Percentiles rank a stretch among this genome's conserved stretches.
Conservation (phyloP, 2,329 filamentous ascomycete species). For the Alternaria triticimaculans region DNA sequence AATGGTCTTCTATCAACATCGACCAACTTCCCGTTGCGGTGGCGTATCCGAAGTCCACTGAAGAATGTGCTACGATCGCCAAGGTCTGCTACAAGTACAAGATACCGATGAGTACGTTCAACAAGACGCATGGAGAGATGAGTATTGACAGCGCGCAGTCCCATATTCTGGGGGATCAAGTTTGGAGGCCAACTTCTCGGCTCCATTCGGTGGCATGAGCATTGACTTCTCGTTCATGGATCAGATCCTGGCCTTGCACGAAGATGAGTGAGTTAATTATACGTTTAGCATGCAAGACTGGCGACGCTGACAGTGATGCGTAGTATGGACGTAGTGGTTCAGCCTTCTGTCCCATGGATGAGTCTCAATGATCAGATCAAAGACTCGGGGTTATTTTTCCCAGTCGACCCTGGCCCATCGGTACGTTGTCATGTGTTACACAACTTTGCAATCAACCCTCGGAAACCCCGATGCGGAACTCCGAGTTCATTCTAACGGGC, state of each 20-base stretch:
- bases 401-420: conserved; percentile 80
- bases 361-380: conserved; percentile 79
- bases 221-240: conserved; percentile 93
- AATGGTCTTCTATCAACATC: conserved; percentile 74
- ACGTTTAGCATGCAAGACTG: background rate
- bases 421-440: conserved; percentile 27
- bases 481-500: conserved; percentile 27
- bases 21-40: conserved; percentile 69
- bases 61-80: conserved; percentile 69
- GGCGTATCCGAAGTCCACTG: conserved; percentile 68
- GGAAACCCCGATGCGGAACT: conserved; percentile 20
- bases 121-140: background rate
- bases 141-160: conserved; percentile 52
- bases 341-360: conserved; percentile 93
- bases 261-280: conserved; percentile 65
- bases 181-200: conserved; percentile 88
- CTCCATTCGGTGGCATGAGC: conserved; percentile 84
- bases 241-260: conserved; percentile 76
- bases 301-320: conserved; percentile 24
- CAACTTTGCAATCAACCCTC: conserved; percentile 3
- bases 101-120: conserved; percentile 69
- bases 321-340: conserved; percentile 86
- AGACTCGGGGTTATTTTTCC: conserved; percentile 83
- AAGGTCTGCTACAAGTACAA: conserved; percentile 78
- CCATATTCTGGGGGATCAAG: conserved; percentile 87